Evolutionary conservation across 306 rosid genomes (phyloP).

Genomic region (Rosa rugosa): DNA sequence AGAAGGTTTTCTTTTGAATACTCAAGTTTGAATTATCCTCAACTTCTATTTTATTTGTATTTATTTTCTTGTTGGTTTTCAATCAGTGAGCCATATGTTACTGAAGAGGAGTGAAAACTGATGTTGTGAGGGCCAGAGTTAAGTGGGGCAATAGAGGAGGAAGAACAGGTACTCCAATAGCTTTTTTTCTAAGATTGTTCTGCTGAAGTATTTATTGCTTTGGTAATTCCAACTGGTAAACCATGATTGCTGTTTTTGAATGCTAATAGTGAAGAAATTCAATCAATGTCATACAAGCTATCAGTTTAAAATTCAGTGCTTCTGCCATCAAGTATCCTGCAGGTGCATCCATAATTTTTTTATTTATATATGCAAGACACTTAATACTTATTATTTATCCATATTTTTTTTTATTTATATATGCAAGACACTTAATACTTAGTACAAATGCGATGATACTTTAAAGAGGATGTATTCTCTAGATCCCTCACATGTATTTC

Average conservation of each 20-base stretch:
- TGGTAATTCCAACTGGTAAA: neutral
- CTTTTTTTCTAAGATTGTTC: neutral
- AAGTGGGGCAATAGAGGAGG: slow-evolving; percentile 99
- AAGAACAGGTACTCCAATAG: slow-evolving; percentile 78
- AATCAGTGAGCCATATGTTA: slow-evolving; percentile 93
- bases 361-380: neutral
- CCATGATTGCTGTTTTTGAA: neutral
- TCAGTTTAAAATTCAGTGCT: neutral
- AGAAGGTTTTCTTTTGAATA: slow-evolving; percentile 50
- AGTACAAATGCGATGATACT: neutral
- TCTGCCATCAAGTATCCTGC: neutral
- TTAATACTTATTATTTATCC: neutral
- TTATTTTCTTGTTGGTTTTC: slow-evolving; percentile 11
- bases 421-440: neutral
- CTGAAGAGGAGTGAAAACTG: slow-evolving; percentile 94
- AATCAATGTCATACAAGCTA: neutral
- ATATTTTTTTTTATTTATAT: no score
- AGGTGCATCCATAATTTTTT: neutral
- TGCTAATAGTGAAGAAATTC: neutral
- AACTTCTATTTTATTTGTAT: slow-evolving; percentile 5
- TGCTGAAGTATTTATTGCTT: neutral
- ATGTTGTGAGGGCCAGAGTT: slow-evolving; percentile 98
- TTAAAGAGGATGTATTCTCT: neutral
- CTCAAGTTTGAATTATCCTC: slow-evolving; percentile 21
- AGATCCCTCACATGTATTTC: neutral